A percentile compares a stretch with the other conserved stretches of the same genome.
phyloP scores from a whole-genome alignment of 2,329 filamentous ascomycete genomes.

The Ramularia endophylla region DNA sequence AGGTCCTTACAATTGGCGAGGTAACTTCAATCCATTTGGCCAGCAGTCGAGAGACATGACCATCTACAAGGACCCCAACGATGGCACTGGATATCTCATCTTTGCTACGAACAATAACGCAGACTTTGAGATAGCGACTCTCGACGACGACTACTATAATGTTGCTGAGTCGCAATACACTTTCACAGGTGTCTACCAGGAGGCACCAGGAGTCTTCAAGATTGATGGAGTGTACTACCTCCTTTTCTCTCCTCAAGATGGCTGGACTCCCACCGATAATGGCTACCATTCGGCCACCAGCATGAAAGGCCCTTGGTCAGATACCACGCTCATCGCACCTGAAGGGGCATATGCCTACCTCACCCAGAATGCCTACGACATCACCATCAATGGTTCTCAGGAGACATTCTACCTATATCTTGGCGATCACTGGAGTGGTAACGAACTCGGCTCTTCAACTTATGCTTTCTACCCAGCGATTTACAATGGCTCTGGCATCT shows the following conservation, averaged over 20 bases:
- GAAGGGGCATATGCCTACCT: conserved; percentile 53
- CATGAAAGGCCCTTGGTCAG: conserved; percentile 55
- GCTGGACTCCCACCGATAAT: conserved; percentile 58
- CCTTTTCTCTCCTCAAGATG: conserved; percentile 48
- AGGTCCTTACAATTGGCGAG: conserved; percentile 52
- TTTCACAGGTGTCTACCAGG: conserved; percentile 30
- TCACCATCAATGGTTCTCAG: conserved; percentile 38
- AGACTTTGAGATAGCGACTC: conserved; percentile 21
- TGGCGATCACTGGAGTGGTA: conserved; percentile 59
- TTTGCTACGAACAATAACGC: conserved; percentile 40
- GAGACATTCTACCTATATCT: conserved; percentile 50
- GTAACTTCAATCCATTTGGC: conserved; percentile 42
- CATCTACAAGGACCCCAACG: conserved; percentile 53
- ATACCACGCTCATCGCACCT: conserved; percentile 55
- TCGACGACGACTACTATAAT: conserved; percentile 22
- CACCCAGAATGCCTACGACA: conserved; percentile 57
- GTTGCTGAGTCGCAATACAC: conserved; percentile 19
- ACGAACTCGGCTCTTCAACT: conserved; percentile 42
- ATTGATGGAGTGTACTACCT: conserved; percentile 57
- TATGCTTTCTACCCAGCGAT: conserved; percentile 25
- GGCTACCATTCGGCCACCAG: conserved; percentile 55
- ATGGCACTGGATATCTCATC: conserved; percentile 54
- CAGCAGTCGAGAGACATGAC: conserved; percentile 54
- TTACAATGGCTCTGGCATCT: conserved; percentile 15
- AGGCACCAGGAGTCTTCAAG: conserved; percentile 60